phyloP scores from a whole-genome alignment of 1,139 yeast genomes.

The Suhomyces anneliseae region DNA sequence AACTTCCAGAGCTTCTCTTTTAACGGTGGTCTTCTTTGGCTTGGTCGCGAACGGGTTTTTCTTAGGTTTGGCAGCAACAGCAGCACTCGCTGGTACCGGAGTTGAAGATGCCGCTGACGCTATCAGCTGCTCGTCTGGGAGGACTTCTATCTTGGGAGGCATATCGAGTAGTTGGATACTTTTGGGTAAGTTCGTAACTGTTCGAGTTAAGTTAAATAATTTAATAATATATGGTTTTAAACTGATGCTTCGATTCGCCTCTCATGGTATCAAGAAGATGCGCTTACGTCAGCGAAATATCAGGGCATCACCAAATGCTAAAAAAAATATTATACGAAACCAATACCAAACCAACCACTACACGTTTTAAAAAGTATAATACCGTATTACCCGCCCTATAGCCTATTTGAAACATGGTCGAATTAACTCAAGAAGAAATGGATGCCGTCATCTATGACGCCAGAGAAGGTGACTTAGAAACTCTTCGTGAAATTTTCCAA shows the following conservation, averaged over 20 bases:
- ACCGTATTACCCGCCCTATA: too few relatives aligned
- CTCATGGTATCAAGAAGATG: not conserved
- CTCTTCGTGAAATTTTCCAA: slow-evolving; percentile 64
- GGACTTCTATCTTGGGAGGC: slow-evolving; percentile 31
- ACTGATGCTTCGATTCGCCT: too few relatives aligned
- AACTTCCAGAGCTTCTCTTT: slow-evolving; percentile 35
- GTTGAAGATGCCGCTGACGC: too few relatives aligned
- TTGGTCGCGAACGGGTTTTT: slow-evolving; percentile 36
- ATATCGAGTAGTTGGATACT: slow-evolving; percentile 5
- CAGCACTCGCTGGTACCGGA: not conserved
- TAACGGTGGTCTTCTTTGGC: slow-evolving; percentile 30
- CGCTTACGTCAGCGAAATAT: not conserved
- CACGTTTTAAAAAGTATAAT: not conserved
- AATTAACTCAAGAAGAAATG: slow-evolving; percentile 68
- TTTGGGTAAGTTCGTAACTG: too few relatives aligned
- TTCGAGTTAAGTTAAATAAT: too few relatives aligned
- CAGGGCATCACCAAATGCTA: slow-evolving; percentile 2
- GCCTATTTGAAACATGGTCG: slow-evolving; percentile 11
- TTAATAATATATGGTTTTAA: too few relatives aligned
- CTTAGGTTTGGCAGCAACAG: slow-evolving; percentile 4
- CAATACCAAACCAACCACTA: not conserved
- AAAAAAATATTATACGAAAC: not conserved
- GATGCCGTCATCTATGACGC: slow-evolving; percentile 81
- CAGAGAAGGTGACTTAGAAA: slow-evolving; percentile 81
- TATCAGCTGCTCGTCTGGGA: not conserved